phyloP scores from a whole-genome alignment of 768 basidiomycete species.

The Amanita thiersii region DNA sequence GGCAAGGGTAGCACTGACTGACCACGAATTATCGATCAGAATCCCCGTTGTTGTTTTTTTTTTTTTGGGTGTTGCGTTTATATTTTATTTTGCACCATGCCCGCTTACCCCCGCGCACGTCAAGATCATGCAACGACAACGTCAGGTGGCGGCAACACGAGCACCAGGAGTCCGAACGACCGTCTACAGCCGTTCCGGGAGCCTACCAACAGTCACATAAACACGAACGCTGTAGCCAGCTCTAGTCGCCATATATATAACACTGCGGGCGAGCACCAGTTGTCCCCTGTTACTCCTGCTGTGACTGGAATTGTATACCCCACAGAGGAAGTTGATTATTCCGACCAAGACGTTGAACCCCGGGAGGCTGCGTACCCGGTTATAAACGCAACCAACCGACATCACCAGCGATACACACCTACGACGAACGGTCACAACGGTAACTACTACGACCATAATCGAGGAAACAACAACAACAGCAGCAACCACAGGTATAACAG shows the following conservation, averaged over 20 bases:
- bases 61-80: too few species aligned
- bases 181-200: constrained; percentile 10
- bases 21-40: neutral
- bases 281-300: constrained; percentile 34
- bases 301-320: constrained; percentile 43
- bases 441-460: neutral
- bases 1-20: neutral
- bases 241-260: constrained; percentile 3
- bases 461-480: too few species aligned
- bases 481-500: constrained; percentile 4
- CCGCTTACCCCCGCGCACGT: constrained; percentile 4
- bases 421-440: constrained; percentile 5
- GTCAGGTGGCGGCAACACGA: neutral
- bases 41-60: constrained; percentile 1
- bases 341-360: constrained; percentile 22
- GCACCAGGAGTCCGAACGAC: constrained; percentile 4
- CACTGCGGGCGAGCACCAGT: constrained; percentile 14
- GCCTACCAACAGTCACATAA: constrained; percentile 7
- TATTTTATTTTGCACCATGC: constrained; percentile 5
- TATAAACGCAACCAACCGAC: neutral
- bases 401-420: constrained; percentile 4
- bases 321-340: constrained; percentile 27
- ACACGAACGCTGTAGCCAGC: constrained; percentile 1
- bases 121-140: constrained; percentile 4
- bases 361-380: constrained; percentile 13